A percentile compares a stretch with the other conserved stretches of the same genome.
Conservation (phyloP, 768 basidiomycete species). For the Suillus cothurnatus region DNA sequence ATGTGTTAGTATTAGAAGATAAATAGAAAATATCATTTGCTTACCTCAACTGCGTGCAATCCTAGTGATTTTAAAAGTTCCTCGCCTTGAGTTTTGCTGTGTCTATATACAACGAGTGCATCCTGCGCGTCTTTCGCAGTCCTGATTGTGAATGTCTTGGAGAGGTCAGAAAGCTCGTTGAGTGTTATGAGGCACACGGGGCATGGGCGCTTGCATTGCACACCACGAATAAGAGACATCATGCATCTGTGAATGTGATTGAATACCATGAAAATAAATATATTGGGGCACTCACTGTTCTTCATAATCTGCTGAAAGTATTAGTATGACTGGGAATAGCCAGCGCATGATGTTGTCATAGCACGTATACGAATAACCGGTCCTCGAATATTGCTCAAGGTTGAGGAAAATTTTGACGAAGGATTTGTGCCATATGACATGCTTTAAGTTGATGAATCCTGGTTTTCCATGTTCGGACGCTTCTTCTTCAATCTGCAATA, state of each 20-base stretch:
- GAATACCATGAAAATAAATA: too few species aligned
- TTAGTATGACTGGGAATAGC: slow-evolving; percentile 24
- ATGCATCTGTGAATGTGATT: too few species aligned
- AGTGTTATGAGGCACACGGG: slow-evolving; percentile 38
- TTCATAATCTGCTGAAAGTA: slow-evolving; percentile 29
- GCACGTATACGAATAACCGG: slow-evolving; percentile 12
- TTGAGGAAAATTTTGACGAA: slow-evolving; percentile 28
- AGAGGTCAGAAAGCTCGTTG: slow-evolving; percentile 24
- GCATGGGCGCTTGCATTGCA: slow-evolving; percentile 31
- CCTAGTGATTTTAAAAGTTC: slow-evolving; percentile 10
- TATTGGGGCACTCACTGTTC: slow-evolving; percentile 29
- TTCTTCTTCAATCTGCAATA: background rate
- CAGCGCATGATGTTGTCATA: slow-evolving; percentile 8
- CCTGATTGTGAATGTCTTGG: background rate
- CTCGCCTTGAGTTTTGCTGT: slow-evolving; percentile 7
- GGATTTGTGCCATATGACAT: slow-evolving; percentile 24
- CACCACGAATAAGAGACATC: slow-evolving; percentile 39
- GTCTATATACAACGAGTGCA: background rate
- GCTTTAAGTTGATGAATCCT: slow-evolving; percentile 18
- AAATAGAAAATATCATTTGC: background rate
- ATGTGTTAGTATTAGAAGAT: too few species aligned
- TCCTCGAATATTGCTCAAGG: slow-evolving; percentile 15
- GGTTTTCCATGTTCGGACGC: slow-evolving; percentile 9
- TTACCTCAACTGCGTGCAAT: background rate
- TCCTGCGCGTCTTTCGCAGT: slow-evolving; percentile 1